Evolutionary conservation across 1,284 basidiomycete species (phyloP).

Genomic region (Sporisorium graminicola): DNA sequence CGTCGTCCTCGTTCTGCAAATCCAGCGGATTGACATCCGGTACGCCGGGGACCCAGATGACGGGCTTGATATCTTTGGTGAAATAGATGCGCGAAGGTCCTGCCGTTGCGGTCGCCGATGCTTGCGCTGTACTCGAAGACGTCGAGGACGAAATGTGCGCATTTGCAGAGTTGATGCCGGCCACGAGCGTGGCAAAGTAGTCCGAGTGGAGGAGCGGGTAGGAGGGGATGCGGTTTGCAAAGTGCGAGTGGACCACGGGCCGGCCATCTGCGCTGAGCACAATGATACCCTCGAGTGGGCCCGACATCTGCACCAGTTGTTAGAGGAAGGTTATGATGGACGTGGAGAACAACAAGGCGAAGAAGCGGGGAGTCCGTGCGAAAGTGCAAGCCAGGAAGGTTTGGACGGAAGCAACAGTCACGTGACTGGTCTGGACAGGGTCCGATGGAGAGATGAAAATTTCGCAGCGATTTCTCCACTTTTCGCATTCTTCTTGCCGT

Average conservation of each 20-base stretch:
- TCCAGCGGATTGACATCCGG: constrained; percentile 41
- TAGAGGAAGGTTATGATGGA: not conserved
- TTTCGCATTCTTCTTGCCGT: constrained; percentile 6
- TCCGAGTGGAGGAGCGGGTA: constrained; percentile 89
- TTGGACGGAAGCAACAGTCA: constrained; percentile 15
- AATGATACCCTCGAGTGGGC: constrained; percentile 83
- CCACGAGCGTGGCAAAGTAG: constrained; percentile 80
- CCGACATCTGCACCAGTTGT: constrained; percentile 23
- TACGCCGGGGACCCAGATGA: constrained; percentile 57
- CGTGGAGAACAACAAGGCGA: not conserved
- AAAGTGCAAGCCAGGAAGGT: constrained; percentile 12
- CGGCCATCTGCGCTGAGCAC: constrained; percentile 85
- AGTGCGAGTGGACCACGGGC: constrained; percentile 90
- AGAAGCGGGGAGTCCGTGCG: no score
- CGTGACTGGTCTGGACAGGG: constrained; percentile 21
- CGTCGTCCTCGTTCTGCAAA: constrained; percentile 27
- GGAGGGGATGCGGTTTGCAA: constrained; percentile 80
- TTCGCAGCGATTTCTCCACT: constrained; percentile 39
- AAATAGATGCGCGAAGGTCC: constrained; percentile 40
- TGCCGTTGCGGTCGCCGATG: not conserved
- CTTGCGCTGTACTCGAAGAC: not conserved
- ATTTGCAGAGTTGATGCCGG: constrained; percentile 44
- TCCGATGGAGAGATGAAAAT: constrained; percentile 16
- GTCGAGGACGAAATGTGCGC: constrained; percentile 36
- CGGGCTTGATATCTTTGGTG: constrained; percentile 51